Percentiles rank a stretch among this genome's conserved stretches.
phyloP scores from a whole-genome alignment of 306 rosid species.

The Hippophae gyantsensis region DNA sequence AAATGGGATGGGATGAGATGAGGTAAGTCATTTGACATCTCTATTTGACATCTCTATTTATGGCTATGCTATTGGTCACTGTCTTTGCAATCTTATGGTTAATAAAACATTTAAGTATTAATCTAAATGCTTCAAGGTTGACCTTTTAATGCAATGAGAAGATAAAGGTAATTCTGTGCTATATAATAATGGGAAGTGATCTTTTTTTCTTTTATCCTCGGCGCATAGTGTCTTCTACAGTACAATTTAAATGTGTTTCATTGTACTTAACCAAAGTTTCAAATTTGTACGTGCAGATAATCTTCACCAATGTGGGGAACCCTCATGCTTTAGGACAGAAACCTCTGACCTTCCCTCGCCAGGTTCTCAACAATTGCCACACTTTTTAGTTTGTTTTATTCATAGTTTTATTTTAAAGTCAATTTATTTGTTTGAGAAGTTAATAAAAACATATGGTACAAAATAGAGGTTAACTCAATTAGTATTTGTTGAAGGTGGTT shows the following conservation, averaged over 20 bases:
- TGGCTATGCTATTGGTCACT: too few relatives aligned
- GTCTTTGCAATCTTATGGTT: too few relatives aligned
- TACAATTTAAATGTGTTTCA: neutral
- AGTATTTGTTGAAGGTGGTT: slow-evolving; percentile 57
- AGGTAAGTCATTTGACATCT: too few relatives aligned
- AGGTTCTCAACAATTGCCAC: slow-evolving; percentile 38
- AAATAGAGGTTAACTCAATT: slow-evolving; percentile 18
- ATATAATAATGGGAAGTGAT: too few relatives aligned
- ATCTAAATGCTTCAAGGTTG: too few relatives aligned
- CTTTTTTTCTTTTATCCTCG: too few relatives aligned
- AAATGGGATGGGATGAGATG: too few relatives aligned
- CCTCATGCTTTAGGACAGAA: slow-evolving; percentile 99
- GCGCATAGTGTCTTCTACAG: neutral
- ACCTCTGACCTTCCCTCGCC: slow-evolving; percentile 97
- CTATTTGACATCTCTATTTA: too few relatives aligned
- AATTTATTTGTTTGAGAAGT: slow-evolving; percentile 8
- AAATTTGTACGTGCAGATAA: slow-evolving; percentile 48
- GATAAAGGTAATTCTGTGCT: too few relatives aligned
- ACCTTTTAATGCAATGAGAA: too few relatives aligned
- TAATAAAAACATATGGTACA: slow-evolving; percentile 1
- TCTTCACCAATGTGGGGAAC: slow-evolving; percentile 97
- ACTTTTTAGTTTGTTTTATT: slow-evolving; percentile 12
- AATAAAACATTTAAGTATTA: too few relatives aligned
- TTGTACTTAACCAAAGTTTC: slow-evolving; percentile 7
- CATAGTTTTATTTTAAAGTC: slow-evolving; percentile 5